A percentile compares a stretch with the other conserved stretches of the same genome.
Conservation (phyloP, 2,329 filamentous ascomycete genomes). For the Stachybotrys chartarum region DNA sequence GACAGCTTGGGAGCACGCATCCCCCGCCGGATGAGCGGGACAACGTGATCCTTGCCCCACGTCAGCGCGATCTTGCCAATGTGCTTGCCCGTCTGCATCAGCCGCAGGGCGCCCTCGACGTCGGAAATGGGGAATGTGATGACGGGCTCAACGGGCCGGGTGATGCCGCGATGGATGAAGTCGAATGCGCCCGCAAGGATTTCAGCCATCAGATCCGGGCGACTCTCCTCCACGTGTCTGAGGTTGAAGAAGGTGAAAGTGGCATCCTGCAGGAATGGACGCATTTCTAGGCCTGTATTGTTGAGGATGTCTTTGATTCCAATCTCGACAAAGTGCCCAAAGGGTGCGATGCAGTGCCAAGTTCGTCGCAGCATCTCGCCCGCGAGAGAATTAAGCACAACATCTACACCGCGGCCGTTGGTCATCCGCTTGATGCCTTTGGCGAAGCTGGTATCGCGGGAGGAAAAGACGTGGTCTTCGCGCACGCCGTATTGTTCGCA, state of each 20-base stretch:
- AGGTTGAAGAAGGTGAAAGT: not conserved
- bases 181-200: not conserved
- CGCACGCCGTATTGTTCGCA: conserved; percentile 19
- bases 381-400: conserved; percentile 23
- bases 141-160: conserved; percentile 3
- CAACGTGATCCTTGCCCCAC: conserved; percentile 6
- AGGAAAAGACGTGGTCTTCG: conserved; percentile 21
- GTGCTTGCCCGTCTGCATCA: conserved; percentile 30
- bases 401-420: conserved; percentile 20
- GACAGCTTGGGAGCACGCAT: not conserved
- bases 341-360: conserved; percentile 26
- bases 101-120: conserved; percentile 28
- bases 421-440: conserved; percentile 15
- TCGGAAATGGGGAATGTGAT: conserved; percentile 16
- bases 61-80: conserved; percentile 33
- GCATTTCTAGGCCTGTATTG: not conserved
- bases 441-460: conserved; percentile 19
- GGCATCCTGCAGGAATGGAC: not conserved
- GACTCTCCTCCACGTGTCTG: not conserved
- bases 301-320: not conserved
- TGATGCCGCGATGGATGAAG: conserved; percentile 1
- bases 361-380: conserved; percentile 17
- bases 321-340: conserved; percentile 19
- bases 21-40: no score
- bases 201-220: not conserved